A percentile compares a stretch with the other conserved stretches of the same genome.
Evolutionary conservation across 2,329 filamentous ascomycete species (phyloP).

Genomic region (Harringtonia aguacate): DNA sequence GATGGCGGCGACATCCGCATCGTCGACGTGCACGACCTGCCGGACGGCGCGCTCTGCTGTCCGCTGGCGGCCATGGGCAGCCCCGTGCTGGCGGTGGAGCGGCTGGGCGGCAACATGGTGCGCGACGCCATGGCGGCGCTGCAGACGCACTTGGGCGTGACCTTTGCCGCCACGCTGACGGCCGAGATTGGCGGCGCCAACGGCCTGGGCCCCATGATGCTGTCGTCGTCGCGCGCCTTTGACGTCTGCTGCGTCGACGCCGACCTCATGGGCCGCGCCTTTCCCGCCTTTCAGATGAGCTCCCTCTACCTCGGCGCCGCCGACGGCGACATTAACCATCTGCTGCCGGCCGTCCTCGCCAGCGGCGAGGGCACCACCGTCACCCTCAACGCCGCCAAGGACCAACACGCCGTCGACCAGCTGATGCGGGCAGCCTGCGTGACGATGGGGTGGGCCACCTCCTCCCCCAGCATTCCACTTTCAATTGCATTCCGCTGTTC

Average conservation of each 20-base stretch:
- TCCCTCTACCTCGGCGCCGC: conserved; percentile 8
- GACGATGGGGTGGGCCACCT: conserved; percentile 30
- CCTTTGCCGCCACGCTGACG: conserved; percentile 28
- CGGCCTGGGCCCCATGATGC: conserved; percentile 30
- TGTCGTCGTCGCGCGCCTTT: conserved; percentile 24
- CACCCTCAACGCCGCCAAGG: conserved; percentile 8
- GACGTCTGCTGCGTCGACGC: conserved; percentile 24
- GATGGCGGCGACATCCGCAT: conserved; percentile 26
- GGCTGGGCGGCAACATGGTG: conserved; percentile 28
- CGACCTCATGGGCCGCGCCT: conserved; percentile 26
- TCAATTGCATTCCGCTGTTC: too few species aligned
- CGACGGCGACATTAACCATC: conserved; percentile 8
- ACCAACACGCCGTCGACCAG: conserved; percentile 29
- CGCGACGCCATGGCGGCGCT: conserved; percentile 25
- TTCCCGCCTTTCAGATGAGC: conserved; percentile 14
- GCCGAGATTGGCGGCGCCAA: conserved; percentile 46
- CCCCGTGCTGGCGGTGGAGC: conserved; percentile 30
- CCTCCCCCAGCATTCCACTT: too few species aligned
- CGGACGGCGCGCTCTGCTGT: conserved; percentile 30
- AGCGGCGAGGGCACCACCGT: conserved; percentile 22
- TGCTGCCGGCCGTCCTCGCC: conserved; percentile 16
- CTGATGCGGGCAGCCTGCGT: conserved; percentile 27
- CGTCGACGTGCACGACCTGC: conserved; percentile 28
- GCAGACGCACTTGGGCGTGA: conserved; percentile 19
- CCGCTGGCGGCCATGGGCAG: conserved; percentile 32